Base-by-base conservation (phyloP, 2,329 filamentous ascomycete species). In the Nemania sp. region DNA sequence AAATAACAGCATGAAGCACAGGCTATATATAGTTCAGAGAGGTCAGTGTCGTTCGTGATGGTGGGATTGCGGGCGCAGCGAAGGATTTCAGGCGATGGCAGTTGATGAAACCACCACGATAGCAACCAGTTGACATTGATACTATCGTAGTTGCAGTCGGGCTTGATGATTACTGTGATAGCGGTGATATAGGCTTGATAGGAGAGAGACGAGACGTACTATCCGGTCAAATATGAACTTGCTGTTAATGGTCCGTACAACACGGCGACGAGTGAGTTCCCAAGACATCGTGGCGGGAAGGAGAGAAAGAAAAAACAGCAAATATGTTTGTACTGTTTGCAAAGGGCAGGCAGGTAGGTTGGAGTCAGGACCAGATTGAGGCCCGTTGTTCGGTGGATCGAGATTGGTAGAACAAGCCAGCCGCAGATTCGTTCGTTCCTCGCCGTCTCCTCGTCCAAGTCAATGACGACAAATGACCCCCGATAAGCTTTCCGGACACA, bases 1-100 rank as follows among this genome's bases (percentile, higher is more conserved):
- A 92, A 71, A 98, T 88, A 76, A 97, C 85, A 67, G 90, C 86
- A 83, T 98, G 94, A 66, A 98, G 84, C 63, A 98, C 85, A 76
- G 96, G 95, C 96, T 98, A 80, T 72, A 73, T 56, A 18, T 43
- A n/a, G n/a, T 6, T 47, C 49, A 54, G 49, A 62, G 20, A 24
- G 38, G 59, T 70, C 51, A 67, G 63, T 51, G 26, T 62, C 11
- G 45, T 24, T 15, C 26, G n/a, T 10, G 60, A 57, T 52, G 11
- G 20, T 49, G 49, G 41, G 41, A 3, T 29, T 5, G 22, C 8
- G 22, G 7, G 8, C 13, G 20, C 27, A 10, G 29, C 26, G 29
- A 32, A 41, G 20, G 15, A 20, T 18, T 24, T 27, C n/a, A 5
- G 29, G 38, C 3, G 10, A 18, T 54, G 22, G 22, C 43, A 58